Evolutionary conservation across 139 green algal species (phyloP).

Genomic region (Coelastrella sp.): DNA sequence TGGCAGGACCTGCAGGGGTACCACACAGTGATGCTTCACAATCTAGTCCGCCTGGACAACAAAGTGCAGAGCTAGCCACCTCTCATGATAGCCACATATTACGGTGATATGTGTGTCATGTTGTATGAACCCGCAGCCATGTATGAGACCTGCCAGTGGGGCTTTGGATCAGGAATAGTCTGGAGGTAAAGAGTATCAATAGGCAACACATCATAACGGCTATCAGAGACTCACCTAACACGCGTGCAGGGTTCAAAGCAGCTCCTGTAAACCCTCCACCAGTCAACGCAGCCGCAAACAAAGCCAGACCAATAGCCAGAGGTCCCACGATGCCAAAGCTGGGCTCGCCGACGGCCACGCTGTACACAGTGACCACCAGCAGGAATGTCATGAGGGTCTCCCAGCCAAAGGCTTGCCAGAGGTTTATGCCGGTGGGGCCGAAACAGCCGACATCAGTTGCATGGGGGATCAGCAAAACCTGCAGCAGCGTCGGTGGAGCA

Average conservation of each 20-base stretch:
- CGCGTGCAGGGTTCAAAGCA: constrained; percentile 68
- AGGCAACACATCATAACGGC: too few species aligned
- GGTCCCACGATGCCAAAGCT: constrained; percentile 62
- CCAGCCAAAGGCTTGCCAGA: constrained; percentile 64
- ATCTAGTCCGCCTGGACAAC: too few species aligned
- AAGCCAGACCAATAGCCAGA: constrained; percentile 52
- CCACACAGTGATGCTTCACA: neutral
- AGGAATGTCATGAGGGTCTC: constrained; percentile 63
- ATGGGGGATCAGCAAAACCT: constrained; percentile 23
- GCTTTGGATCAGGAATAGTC: too few species aligned
- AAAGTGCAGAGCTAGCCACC: too few species aligned
- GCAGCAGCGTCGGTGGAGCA: neutral
- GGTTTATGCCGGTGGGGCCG: neutral
- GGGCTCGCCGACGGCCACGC: constrained; percentile 64
- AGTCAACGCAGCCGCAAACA: constrained; percentile 44
- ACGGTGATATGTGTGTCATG: too few species aligned
- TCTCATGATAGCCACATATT: too few species aligned
- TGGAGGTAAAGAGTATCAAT: too few species aligned
- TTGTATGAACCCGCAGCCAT: too few species aligned
- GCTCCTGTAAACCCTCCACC: constrained; percentile 57
- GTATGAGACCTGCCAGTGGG: too few species aligned
- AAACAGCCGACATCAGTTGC: neutral
- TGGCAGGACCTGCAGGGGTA: constrained; percentile 45
- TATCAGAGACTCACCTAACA: constrained; percentile 48
- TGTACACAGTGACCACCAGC: constrained; percentile 62